Conservation (phyloP, 192 early-diverging fungal species). For the Coemansia erecta region DNA sequence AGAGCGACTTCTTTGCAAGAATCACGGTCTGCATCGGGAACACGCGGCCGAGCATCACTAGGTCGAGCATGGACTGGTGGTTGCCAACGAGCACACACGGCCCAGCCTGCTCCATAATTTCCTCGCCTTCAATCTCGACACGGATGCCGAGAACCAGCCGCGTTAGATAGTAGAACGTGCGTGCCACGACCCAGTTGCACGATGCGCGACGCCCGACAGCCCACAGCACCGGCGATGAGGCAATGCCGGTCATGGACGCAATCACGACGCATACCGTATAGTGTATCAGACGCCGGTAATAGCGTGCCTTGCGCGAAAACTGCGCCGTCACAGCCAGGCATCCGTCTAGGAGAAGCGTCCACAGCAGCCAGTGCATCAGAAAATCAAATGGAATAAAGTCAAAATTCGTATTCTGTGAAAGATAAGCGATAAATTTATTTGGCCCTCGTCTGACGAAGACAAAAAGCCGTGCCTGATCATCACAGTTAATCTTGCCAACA, state of each 20-base stretch:
- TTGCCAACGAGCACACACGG: conserved; percentile 79
- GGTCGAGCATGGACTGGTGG: conserved; percentile 83
- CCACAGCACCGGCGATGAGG: conserved; percentile 56
- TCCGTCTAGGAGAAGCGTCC: conserved; percentile 24
- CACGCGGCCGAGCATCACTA: conserved; percentile 69
- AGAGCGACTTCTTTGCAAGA: conserved; percentile 72
- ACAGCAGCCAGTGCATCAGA: conserved; percentile 46
- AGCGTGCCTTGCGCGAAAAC: conserved; percentile 29
- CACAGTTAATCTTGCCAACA: no score
- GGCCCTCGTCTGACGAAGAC: no score
- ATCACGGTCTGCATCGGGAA: conserved; percentile 68
- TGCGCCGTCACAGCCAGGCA: conserved; percentile 27
- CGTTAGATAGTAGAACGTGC: conserved; percentile 56
- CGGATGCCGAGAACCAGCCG: conserved; percentile 58
- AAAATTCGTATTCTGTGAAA: not conserved
- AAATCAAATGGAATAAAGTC: not conserved
- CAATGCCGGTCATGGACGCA: conserved; percentile 55
- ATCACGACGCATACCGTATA: conserved; percentile 38
- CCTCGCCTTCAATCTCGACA: conserved; percentile 61
- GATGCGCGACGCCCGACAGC: conserved; percentile 56
- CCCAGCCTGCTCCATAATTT: conserved; percentile 39
- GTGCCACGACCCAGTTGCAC: conserved; percentile 66
- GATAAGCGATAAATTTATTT: not conserved
- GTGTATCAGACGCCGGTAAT: conserved; percentile 24
- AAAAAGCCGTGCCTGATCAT: no score